These are phyloP conservation scores for Venturia nashicola DNA, from an alignment of 2,329 filamentous ascomycete species.

Conservation along the genomic window DNA sequence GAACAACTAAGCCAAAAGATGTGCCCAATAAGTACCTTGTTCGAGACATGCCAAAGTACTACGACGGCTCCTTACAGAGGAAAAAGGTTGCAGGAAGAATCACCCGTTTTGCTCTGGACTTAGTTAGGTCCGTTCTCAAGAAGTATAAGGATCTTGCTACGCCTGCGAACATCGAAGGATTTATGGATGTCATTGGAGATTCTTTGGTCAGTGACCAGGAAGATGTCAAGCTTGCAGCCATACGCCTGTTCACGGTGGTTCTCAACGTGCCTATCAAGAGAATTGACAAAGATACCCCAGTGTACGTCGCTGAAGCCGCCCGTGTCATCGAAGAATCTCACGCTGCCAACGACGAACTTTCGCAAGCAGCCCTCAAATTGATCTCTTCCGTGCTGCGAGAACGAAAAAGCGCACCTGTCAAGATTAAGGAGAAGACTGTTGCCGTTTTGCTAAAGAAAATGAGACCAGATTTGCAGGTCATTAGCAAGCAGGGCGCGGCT, in stretches of 20 bases:
- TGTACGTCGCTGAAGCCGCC: constrained; percentile 76
- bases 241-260: constrained; percentile 74
- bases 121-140: constrained; percentile 72
- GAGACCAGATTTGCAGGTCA: constrained; percentile 82
- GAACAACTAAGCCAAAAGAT: not conserved
- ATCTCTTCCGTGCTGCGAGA: constrained; percentile 77
- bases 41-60: not conserved
- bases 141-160: constrained; percentile 76
- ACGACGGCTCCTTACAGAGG: constrained; percentile 27
- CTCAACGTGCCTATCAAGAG: constrained; percentile 68
- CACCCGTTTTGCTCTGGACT: constrained; percentile 74
- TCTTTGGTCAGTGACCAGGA: constrained; percentile 74
- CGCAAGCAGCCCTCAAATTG: constrained; percentile 81
- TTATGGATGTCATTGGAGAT: constrained; percentile 82
- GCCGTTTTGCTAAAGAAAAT: constrained; percentile 73
- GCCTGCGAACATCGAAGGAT: constrained; percentile 66
- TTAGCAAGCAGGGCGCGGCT: constrained; percentile 79
- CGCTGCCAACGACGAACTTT: constrained; percentile 68
- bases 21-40: not conserved
- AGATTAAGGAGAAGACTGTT: constrained; percentile 68
- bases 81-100: constrained; percentile 52
- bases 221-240: constrained; percentile 79
- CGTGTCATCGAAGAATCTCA: constrained; percentile 66
- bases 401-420: constrained; percentile 57
- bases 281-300: constrained; percentile 56